phyloP scores from a whole-genome alignment of 768 basidiomycete genomes.

The Leccinum fibrillosum region DNA sequence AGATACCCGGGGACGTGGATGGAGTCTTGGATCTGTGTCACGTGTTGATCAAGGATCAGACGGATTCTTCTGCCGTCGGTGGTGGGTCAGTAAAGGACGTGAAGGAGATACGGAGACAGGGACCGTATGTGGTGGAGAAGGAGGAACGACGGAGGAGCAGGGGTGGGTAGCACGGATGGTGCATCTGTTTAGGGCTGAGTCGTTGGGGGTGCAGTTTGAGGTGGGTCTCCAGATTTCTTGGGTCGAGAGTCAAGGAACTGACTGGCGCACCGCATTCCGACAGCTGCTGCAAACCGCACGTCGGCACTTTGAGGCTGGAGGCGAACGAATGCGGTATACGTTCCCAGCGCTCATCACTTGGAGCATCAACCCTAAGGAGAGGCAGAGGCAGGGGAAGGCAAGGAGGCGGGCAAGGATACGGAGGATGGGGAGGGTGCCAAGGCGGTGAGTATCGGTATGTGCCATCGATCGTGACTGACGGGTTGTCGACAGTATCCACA shows the following conservation, averaged over 20 bases:
- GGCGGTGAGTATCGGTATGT: background rate
- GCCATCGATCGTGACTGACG: no score
- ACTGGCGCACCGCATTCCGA: background rate
- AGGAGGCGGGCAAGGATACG: constrained; percentile 22
- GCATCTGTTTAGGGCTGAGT: constrained; percentile 83
- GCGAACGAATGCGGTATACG: constrained; percentile 94
- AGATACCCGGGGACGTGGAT: constrained; percentile 90
- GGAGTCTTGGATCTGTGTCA: constrained; percentile 90
- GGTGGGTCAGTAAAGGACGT: constrained; percentile 22
- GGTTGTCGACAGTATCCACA: no score
- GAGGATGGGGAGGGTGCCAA: constrained; percentile 39
- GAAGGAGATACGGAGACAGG: constrained; percentile 53
- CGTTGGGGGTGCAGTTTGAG: constrained; percentile 86
- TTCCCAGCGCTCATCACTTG: constrained; percentile 44
- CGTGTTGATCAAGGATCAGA: constrained; percentile 87
- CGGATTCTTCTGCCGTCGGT: constrained; percentile 38
- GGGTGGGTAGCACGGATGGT: constrained; percentile 99
- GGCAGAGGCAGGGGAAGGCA: constrained; percentile 28
- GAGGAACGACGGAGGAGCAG: constrained; percentile 98
- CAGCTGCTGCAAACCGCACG: constrained; percentile 91
- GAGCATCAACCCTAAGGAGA: no score
- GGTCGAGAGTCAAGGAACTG: background rate
- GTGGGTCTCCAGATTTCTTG: constrained; percentile 34
- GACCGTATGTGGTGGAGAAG: constrained; percentile 65
- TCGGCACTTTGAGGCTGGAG: constrained; percentile 85